Conservation (phyloP, 768 basidiomycete species). For the Crepidotus variabilis region DNA sequence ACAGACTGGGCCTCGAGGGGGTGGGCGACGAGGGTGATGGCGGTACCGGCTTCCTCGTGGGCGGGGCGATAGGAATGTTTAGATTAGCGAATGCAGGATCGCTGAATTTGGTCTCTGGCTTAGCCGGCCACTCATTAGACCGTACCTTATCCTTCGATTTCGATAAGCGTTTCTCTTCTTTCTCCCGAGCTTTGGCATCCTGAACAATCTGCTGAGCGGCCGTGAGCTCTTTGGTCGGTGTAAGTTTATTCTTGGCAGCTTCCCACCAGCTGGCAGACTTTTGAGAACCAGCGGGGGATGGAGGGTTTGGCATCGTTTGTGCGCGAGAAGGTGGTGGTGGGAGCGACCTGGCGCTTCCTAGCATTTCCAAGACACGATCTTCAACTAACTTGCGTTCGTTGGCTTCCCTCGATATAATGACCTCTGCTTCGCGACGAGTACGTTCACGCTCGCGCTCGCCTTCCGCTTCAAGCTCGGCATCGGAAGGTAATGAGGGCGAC, state of each 20-base stretch:
- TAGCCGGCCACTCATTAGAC: conserved; percentile 52
- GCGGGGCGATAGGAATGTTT: conserved; percentile 41
- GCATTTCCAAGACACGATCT: conserved; percentile 74
- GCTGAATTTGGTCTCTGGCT: conserved; percentile 43
- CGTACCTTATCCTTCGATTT: conserved; percentile 32
- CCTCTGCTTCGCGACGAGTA: conserved; percentile 74
- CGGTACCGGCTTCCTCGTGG: conserved; percentile 44
- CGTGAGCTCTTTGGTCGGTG: conserved; percentile 79
- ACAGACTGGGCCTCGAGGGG: conserved; percentile 46
- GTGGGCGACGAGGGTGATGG: conserved; percentile 64
- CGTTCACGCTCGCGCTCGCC: conserved; percentile 74
- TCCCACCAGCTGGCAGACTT: conserved; percentile 78
- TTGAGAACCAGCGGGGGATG: conserved; percentile 61
- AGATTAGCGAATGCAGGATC: conserved; percentile 61
- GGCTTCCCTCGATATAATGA: conserved; percentile 68
- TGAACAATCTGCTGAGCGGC: conserved; percentile 81
- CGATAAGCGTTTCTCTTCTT: conserved; percentile 51
- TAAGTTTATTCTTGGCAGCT: conserved; percentile 68
- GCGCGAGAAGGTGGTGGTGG: conserved; percentile 62
- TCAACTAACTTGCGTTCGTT: conserved; percentile 66
- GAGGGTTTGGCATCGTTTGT: conserved; percentile 50
- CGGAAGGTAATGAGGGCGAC: conserved; percentile 47
- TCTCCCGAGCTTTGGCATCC: conserved; percentile 65
- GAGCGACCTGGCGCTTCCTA: conserved; percentile 44
- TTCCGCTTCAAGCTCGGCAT: conserved; percentile 80